Base-by-base conservation (phyloP, 2,329 filamentous ascomycete species). In the Ustulina deusta region DNA sequence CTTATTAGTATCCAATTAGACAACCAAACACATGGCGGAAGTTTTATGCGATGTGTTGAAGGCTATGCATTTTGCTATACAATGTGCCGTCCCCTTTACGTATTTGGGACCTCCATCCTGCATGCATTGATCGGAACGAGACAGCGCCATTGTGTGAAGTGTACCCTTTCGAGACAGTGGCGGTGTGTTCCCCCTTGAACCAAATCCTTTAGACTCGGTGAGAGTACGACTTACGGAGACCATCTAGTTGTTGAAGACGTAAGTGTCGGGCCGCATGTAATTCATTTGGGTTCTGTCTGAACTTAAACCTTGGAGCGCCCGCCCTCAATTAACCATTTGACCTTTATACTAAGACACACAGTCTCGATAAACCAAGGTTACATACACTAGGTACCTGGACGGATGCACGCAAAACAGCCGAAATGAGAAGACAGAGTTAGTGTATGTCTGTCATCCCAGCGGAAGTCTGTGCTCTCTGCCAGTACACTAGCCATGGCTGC, bases 371-470 rank as follows among this genome's bases (percentile, higher is more conserved):
- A 48, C 59, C 56, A 54, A 54, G 32, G 59, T 34, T 42, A 40
- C 42, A 34, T 44, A 22, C 55, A 15, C n/a, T n/a, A n/a, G n/a
- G n/a, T n/a, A n/a, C n/a, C n/a, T 20, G 32, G 54, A 44, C 36
- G 61, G 55, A 51, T 60, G 65, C 38, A 59, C 62, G 57, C 58
- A 60, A 62, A 57, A 61, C 25, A 58, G 52, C 44, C 63, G 40
- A 67, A 61, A 68, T 67, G 49, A 42, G 65, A 67, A 32, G 40
- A 32, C 40, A 36, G 34, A 55, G 46, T 48, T 32, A 20, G 6
- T n/a, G 27, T 32, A 62, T 6, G 38, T 38, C 34, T 32, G 44
- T 57, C 22, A 57, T 57, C 13, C 27, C 22, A 25, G 34, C 25
- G 56, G 27, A n/a, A 65, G 48, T 13, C 38, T 27, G 56, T 55